Evolutionary conservation across 345 rosid species (phyloP).

Genomic region (Gossypium raimondii): DNA sequence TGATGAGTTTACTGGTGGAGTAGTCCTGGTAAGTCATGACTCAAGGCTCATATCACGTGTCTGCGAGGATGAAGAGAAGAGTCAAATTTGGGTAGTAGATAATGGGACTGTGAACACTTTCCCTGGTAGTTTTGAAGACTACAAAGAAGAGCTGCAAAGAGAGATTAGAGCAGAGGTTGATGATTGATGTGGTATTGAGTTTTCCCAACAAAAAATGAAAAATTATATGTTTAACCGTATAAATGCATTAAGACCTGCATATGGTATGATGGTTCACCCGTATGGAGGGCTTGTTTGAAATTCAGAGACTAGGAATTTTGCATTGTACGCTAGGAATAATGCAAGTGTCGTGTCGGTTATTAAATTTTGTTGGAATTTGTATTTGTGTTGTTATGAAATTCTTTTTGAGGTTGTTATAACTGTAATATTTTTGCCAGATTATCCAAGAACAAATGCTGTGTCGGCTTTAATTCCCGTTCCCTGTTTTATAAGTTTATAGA

Average conservation of each 20-base stretch:
- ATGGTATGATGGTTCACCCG: slow-evolving; percentile 4
- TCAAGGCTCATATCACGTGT: slow-evolving; percentile 86
- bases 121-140: slow-evolving; percentile 71
- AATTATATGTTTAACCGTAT: background rate
- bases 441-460: background rate
- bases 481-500: too few species aligned
- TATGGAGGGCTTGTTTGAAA: slow-evolving; percentile 6
- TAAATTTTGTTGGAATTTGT: background rate
- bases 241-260: background rate
- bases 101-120: slow-evolving; percentile 61
- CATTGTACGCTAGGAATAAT: background rate
- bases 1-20: slow-evolving; percentile 87
- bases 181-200: slow-evolving; percentile 32
- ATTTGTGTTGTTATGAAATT: background rate
- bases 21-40: slow-evolving; percentile 90
- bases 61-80: slow-evolving; percentile 21
- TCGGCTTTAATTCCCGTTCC: too few species aligned
- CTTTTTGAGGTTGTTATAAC: background rate
- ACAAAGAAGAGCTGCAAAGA: slow-evolving; percentile 76
- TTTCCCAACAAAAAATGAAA: background rate
- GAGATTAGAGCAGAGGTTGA: slow-evolving; percentile 79
- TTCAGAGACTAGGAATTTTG: background rate
- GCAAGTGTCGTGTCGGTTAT: background rate
- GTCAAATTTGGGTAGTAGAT: slow-evolving; percentile 90
- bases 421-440: background rate